These are phyloP conservation scores for Spergularia bocconei DNA, from an alignment of 148 eudicot genomes.

Conservation along the genomic window DNA sequence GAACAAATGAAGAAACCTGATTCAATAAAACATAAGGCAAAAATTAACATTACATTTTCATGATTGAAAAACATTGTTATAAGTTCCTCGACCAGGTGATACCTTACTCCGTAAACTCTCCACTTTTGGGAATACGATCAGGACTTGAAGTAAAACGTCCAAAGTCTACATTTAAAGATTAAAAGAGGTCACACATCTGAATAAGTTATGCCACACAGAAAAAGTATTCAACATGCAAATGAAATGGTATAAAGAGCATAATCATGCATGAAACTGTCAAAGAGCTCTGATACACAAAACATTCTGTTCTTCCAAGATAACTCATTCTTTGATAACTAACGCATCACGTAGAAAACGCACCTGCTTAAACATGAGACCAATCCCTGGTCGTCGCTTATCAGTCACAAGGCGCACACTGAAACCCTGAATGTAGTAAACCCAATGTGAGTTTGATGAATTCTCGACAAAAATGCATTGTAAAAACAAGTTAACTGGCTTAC, in stretches of 20 bases:
- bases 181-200: slow-evolving; percentile 1
- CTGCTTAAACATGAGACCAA: slow-evolving; percentile 97
- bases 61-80: background rate
- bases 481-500: background rate
- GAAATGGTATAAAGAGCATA: background rate
- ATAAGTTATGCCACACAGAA: background rate
- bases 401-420: slow-evolving; percentile 95
- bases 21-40: too few species aligned
- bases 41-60: background rate
- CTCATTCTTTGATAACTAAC: background rate
- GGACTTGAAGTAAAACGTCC: slow-evolving; percentile 86
- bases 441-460: slow-evolving; percentile 11
- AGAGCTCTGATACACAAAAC: background rate
- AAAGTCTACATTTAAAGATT: slow-evolving; percentile 56
- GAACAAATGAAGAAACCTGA: slow-evolving; percentile 90
- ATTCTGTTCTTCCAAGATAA: background rate
- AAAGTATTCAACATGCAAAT: background rate
- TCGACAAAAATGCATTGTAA: background rate
- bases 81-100: slow-evolving; percentile 10
- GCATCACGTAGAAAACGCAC: slow-evolving; percentile 33
- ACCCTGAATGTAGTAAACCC: slow-evolving; percentile 50
- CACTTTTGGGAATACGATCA: slow-evolving; percentile 71
- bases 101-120: slow-evolving; percentile 88
- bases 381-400: slow-evolving; percentile 73
- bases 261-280: background rate